These are phyloP conservation scores for Ambrosia hybrid DNA, from an alignment of 140 eudicot species.

Conservation along the genomic window DNA sequence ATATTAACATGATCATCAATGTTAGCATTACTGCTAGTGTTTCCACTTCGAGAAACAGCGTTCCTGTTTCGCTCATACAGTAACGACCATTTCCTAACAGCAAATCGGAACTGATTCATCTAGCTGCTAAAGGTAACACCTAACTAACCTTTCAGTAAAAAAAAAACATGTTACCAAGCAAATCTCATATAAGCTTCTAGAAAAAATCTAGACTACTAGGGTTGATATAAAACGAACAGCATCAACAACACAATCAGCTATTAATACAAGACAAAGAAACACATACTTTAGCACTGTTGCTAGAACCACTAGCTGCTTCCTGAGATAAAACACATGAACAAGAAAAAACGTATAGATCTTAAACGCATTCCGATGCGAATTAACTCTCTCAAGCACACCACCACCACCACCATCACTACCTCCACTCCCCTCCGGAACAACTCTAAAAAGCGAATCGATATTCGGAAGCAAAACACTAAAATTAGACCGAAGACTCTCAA, in stretches of 20 bases:
- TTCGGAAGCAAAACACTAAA: constrained; percentile 89
- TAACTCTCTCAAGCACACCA: constrained; percentile 47
- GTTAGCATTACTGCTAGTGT: constrained; percentile 13
- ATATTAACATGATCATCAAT: background rate
- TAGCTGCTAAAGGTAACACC: background rate
- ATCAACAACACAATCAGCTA: constrained; percentile 14
- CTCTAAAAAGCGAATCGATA: constrained; percentile 73
- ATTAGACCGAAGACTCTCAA: constrained; percentile 82
- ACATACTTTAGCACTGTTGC: constrained; percentile 44
- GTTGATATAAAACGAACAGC: no score
- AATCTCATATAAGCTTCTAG: no score
- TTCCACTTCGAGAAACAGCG: constrained; percentile 7
- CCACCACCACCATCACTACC: constrained; percentile 30
- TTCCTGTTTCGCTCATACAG: constrained; percentile 3
- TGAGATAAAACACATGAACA: constrained; percentile 61
- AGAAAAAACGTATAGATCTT: constrained; percentile 83
- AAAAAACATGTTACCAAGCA: no score
- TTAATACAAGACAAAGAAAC: constrained; percentile 12
- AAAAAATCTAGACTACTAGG: no score
- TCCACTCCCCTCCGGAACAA: constrained; percentile 19
- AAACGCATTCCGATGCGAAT: constrained; percentile 83
- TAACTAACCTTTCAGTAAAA: no score
- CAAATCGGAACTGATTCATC: background rate
- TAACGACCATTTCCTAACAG: background rate
- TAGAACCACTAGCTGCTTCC: constrained; percentile 46